phyloP scores from a whole-genome alignment of 176 grass and related monocot species.

The Neostapfia colusana region DNA sequence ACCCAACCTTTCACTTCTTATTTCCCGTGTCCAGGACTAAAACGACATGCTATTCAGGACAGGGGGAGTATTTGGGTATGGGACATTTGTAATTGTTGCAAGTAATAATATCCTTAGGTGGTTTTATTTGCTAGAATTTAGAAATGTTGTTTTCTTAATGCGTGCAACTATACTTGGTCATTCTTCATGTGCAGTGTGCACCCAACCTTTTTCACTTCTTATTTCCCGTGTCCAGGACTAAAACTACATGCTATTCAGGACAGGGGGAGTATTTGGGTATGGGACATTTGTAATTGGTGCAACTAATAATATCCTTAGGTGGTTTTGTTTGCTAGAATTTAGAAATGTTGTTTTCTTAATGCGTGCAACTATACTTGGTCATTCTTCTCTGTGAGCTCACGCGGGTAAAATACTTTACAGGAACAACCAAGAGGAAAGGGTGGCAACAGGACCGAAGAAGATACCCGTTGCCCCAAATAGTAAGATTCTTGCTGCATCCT shows the following conservation, averaged over 20 bases:
- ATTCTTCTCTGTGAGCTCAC: background rate
- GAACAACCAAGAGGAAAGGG: constrained; percentile 32
- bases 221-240: no score
- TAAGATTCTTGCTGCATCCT: constrained; percentile 48
- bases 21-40: no score
- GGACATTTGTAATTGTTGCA: no score
- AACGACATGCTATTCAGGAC: no score
- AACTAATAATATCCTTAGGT: background rate
- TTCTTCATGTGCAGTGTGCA: no score
- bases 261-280: no score
- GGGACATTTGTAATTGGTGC: no score
- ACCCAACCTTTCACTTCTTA: no score
- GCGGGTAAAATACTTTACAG: constrained; percentile 37
- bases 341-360: background rate
- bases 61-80: no score
- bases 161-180: background rate
- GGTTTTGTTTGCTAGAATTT: background rate
- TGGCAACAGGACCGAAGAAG: background rate
- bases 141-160: background rate
- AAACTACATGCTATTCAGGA: no score
- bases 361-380: background rate
- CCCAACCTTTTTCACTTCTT: no score
- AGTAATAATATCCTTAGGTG: background rate
- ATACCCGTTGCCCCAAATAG: constrained; percentile 2
- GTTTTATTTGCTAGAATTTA: background rate